Evolutionary conservation across 805 yeast genomes (phyloP).

Genomic region (Candida koratica): DNA sequence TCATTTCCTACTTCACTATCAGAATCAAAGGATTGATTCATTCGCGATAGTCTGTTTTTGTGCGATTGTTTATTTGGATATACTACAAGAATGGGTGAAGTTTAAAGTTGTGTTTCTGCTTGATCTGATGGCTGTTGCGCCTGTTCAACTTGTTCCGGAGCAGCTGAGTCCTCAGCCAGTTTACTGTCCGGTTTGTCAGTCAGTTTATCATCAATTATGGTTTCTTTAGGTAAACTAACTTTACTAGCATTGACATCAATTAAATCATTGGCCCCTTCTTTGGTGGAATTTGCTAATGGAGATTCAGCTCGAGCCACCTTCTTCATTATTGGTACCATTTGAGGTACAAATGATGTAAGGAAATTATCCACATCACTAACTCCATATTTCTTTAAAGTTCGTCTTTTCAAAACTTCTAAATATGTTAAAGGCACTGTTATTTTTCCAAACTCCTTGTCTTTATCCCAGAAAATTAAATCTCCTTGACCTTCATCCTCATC

Average conservation of each 20-base stretch:
- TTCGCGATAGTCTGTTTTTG: too few species aligned
- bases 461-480: constrained; percentile 37
- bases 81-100: too few species aligned
- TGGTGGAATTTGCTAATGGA: constrained; percentile 11
- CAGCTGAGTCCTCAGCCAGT: too few species aligned
- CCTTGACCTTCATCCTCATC: constrained; percentile 46
- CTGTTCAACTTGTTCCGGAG: too few species aligned
- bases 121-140: too few species aligned
- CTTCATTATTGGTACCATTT: constrained; percentile 12
- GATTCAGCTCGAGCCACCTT: constrained; percentile 9
- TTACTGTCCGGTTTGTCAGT: too few species aligned
- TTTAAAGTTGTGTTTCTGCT: too few species aligned
- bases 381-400: constrained; percentile 40
- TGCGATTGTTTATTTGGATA: too few species aligned
- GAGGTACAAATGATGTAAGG: constrained; percentile 38
- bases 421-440: constrained; percentile 32
- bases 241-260: constrained; percentile 25
- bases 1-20: constrained; percentile 1
- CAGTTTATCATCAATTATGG: constrained; percentile 33
- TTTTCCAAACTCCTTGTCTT: constrained; percentile 32
- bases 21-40: constrained; percentile 4
- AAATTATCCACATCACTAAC: constrained; percentile 31
- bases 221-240: constrained; percentile 39
- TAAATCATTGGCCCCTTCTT: constrained; percentile 20
- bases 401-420: constrained; percentile 39